Conservation (phyloP, 371 early-diverging fungal species). For the Saksenaea oblongispora region DNA sequence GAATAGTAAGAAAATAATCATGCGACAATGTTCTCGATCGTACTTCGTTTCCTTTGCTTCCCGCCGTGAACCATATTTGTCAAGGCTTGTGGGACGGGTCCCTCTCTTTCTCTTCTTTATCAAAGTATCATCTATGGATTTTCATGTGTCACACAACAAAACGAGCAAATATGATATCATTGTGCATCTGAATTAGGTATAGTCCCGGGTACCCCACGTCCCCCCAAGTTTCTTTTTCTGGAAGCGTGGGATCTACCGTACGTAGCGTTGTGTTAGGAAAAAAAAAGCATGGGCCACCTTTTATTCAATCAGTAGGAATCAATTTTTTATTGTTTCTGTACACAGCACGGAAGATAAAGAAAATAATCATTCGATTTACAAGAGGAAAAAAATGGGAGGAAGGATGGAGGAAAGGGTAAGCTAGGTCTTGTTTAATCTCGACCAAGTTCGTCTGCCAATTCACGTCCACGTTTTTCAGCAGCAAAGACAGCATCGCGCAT, state of each 20-base stretch:
- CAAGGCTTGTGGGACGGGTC: not conserved
- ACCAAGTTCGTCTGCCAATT: conserved; percentile 73
- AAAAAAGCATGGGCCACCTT: not conserved
- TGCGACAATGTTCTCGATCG: not conserved
- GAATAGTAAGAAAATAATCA: no score
- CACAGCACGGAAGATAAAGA: not conserved
- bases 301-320: not conserved
- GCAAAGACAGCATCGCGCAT: conserved; percentile 66
- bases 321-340: not conserved
- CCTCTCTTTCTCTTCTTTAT: not conserved
- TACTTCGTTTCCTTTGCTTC: not conserved
- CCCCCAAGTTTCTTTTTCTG: not conserved
- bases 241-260: not conserved
- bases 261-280: not conserved
- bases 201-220: conserved; percentile 3
- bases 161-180: not conserved
- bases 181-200: not conserved
- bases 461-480: conserved; percentile 68
- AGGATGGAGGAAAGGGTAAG: not conserved
- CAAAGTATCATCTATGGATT: not conserved
- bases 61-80: not conserved
- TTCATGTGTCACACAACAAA: not conserved
- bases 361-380: not conserved
- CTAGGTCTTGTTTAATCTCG: conserved; percentile 26
- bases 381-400: not conserved